phyloP scores from a whole-genome alignment of 1,284 basidiomycete species.

The Pseudozyma flocculosa region DNA sequence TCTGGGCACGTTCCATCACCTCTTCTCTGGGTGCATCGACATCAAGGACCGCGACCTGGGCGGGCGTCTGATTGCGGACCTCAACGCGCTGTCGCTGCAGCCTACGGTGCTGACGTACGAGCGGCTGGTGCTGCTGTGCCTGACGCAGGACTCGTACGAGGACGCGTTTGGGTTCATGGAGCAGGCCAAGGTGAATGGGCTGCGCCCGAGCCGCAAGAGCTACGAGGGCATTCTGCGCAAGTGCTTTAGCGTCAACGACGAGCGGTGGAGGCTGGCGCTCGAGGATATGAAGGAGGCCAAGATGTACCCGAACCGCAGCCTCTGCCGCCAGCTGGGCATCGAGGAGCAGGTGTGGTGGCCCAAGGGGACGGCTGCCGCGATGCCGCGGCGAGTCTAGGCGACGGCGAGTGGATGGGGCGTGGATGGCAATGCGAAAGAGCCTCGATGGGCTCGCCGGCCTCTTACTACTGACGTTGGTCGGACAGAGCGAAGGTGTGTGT shows the following conservation, averaged over 20 bases:
- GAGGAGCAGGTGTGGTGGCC: background rate
- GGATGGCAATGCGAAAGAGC: too few species aligned
- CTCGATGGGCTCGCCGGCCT: too few species aligned
- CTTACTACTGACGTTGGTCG: too few species aligned
- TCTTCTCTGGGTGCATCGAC: slow-evolving; percentile 33
- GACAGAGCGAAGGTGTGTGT: too few species aligned
- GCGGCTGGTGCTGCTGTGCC: slow-evolving; percentile 33
- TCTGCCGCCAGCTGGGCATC: background rate
- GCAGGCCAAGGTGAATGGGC: slow-evolving; percentile 24
- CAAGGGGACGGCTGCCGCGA: too few species aligned
- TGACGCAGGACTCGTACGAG: slow-evolving; percentile 36
- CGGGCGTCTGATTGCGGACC: slow-evolving; percentile 17
- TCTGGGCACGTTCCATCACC: slow-evolving; percentile 28
- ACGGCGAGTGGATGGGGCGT: too few species aligned
- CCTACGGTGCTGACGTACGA: slow-evolving; percentile 39
- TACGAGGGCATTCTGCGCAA: slow-evolving; percentile 43
- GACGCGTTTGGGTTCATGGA: slow-evolving; percentile 43
- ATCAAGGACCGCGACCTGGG: slow-evolving; percentile 17
- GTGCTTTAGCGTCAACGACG: slow-evolving; percentile 29
- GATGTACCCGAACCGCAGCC: slow-evolving; percentile 3
- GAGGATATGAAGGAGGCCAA: slow-evolving; percentile 40
- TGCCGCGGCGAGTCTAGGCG: too few species aligned
- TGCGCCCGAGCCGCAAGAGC: slow-evolving; percentile 31
- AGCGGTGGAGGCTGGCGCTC: slow-evolving; percentile 27
- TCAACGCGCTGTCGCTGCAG: slow-evolving; percentile 8